Base-by-base conservation (phyloP, 805 yeast species). In the Cyberlindnera maritima region DNA sequence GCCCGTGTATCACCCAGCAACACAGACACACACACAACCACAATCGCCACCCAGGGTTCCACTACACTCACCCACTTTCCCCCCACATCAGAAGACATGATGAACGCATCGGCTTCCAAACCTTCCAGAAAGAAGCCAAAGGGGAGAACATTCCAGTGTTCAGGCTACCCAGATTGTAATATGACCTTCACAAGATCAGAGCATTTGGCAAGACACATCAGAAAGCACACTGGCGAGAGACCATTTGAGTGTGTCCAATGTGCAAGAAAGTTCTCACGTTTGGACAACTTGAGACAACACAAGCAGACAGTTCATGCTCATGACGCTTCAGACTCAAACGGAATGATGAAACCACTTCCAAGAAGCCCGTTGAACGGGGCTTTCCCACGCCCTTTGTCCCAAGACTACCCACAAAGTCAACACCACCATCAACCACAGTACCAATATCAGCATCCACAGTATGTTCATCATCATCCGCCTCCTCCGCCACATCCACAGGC, bases 141-240 rank as follows among this genome's bases (percentile, higher is more conserved):
- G 53, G 85, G 85, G 13, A 67, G 88, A 50, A 77, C 86, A 19
- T 90, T 90, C 67, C 90, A 82, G 61, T 90, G 97, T 66, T 71
- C 85, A 1, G 96, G 96, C 3, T 91, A 77, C 62, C 88, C 88
- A 18, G 90, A 85, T 55, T 90, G 97, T 66, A 72, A 71, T 47
- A 90, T 91, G 96, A 77, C 91, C 7, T 90, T 90, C 66, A 87
- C 96, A 2, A 74, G 97, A 41, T 84, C 94, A 9, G 97, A 91
- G 63, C 97, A 91, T 66, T 74, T 90, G 56, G 96, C 96, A 1
- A 74, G 97, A 49, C 97, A 90, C 68, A 85, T 91, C 44, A 71
- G 97, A 48, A 91, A 90, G 59, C 97, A 90, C 64, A 91, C 97
- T 0, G 97, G 97, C 36, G 97, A 90, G 64, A 73, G 96, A 47